Base-by-base conservation (phyloP, 306 rosid genomes). In the Sindora glabra region DNA sequence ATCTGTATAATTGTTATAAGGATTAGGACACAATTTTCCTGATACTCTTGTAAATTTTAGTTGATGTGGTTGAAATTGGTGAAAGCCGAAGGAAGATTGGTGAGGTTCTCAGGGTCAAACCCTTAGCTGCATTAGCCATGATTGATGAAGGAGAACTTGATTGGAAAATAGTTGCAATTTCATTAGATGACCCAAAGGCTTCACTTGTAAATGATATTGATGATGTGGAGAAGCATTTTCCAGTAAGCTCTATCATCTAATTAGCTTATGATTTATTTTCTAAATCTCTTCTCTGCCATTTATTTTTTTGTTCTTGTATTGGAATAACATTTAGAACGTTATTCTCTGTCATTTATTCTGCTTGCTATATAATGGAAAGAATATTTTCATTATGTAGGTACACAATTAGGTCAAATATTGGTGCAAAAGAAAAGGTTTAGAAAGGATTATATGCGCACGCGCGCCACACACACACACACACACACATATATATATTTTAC, bases 121-220 rank as follows among this genome's bases (percentile, higher is more conserved):
- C 99, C 37, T 70, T 94, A 78, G 99, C 80, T 78, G 97, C 95
- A 57, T 75, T 94, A 54, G 99, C 99, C 38, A 94, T 94, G 99
- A 89, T 94, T 68, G 99, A 94, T 77, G 99, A 89, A 76, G 99
- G 99, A 63, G 99, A 94, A 61, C 97, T 94, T 67, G 99, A 94
- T 89, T 94, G 99, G 99, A 92, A 94, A 73, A 86, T 92, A 59
- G 80, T 94, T 72, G 95, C 97, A 62, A 86, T 94, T 74, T 86
- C 99, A 48, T 59, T 92, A 48, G 95, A 92, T 67, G 99, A 92
- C 80, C 97, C 97, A 16, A 92, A 67, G 76, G 87, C 99, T 30
- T 77, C 90, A 26, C 75, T 89, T 23, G 97, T 92, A 56, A 83
- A 89, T 12, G 95, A 92, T 48, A 45, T 89, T 23, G 77, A 71